Evolutionary conservation across 2,329 filamentous ascomycete genomes (phyloP).

Genomic region (Periglandula ipomoeae): DNA sequence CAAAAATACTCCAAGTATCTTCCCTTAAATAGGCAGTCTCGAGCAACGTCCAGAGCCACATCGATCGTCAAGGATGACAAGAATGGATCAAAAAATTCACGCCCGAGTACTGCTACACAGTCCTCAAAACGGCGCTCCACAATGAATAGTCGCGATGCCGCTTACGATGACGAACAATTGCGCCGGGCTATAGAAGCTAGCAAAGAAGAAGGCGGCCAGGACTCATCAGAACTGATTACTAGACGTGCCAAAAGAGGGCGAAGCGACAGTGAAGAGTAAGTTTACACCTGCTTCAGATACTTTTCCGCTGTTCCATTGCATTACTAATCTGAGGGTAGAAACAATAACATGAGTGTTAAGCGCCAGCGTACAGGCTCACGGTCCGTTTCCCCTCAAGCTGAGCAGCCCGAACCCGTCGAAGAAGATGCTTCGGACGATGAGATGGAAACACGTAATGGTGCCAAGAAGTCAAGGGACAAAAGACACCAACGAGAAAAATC

Average conservation of each 20-base stretch:
- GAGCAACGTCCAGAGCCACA: slow-evolving; percentile 49
- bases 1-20: slow-evolving; percentile 60
- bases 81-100: slow-evolving; percentile 47
- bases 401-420: slow-evolving; percentile 38
- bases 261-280: slow-evolving; percentile 92
- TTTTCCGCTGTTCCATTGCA: slow-evolving; percentile 15
- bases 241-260: slow-evolving; percentile 73
- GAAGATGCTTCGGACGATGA: slow-evolving; percentile 67
- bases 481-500: slow-evolving; percentile 54
- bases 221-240: slow-evolving; percentile 40
- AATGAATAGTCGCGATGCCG: slow-evolving; percentile 93
- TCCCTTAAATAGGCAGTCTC: slow-evolving; percentile 47
- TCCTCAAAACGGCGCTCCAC: slow-evolving; percentile 81
- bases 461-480: slow-evolving; percentile 52
- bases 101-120: slow-evolving; percentile 39
- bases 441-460: slow-evolving; percentile 36
- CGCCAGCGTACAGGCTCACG: slow-evolving; percentile 75
- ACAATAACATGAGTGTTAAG: slow-evolving; percentile 64
- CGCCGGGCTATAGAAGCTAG: slow-evolving; percentile 90
- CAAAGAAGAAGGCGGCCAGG: slow-evolving; percentile 62
- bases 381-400: slow-evolving; percentile 49
- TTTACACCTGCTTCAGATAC: slow-evolving; percentile 16
- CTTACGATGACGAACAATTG: slow-evolving; percentile 88
- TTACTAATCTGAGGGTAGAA: slow-evolving; percentile 28
- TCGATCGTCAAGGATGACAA: slow-evolving; percentile 57